phyloP scores from a whole-genome alignment of 75 land plant genomes.

The Picea glauca region DNA sequence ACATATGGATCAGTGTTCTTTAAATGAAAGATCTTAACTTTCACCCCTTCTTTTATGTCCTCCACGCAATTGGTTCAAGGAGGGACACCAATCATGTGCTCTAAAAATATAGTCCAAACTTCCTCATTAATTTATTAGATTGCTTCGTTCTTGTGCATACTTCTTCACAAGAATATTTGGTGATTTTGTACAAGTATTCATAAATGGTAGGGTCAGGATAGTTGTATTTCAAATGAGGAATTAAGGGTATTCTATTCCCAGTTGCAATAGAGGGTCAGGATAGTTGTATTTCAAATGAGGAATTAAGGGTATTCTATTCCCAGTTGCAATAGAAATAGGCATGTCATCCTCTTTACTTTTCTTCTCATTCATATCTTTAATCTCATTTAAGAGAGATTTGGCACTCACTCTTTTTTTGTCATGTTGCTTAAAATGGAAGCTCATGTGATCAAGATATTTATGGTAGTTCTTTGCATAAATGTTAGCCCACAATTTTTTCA shows the following conservation, averaged over 20 bases:
- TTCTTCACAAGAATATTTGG: conserved; percentile 79
- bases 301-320: conserved; percentile 50
- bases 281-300: background rate
- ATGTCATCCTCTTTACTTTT: no score
- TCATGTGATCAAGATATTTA: conserved; percentile 89
- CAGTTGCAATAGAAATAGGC: no score
- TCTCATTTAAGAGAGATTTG: conserved; percentile 17
- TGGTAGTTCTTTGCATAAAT: conserved; percentile 82
- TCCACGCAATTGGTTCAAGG: conserved; percentile 55
- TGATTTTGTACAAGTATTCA: conserved; percentile 74
- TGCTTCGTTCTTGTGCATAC: conserved; percentile 63
- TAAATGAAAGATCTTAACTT: background rate
- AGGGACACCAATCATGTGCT: conserved; percentile 28
- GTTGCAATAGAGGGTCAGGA: conserved; percentile 48
- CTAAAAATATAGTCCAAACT: conserved; percentile 68
- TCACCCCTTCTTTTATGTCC: conserved; percentile 42
- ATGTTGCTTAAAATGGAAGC: conserved; percentile 90
- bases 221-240: background rate
- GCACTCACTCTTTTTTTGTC: conserved; percentile 78
- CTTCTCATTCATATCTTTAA: no score
- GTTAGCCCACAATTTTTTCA: conserved; percentile 96
- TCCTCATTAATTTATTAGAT: conserved; percentile 65
- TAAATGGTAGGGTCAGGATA: conserved; percentile 42
- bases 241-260: conserved; percentile 56
- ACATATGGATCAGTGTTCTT: no score